phyloP scores from a whole-genome alignment of 2,329 filamentous ascomycete genomes.

The Colletotrichum spinosum region DNA sequence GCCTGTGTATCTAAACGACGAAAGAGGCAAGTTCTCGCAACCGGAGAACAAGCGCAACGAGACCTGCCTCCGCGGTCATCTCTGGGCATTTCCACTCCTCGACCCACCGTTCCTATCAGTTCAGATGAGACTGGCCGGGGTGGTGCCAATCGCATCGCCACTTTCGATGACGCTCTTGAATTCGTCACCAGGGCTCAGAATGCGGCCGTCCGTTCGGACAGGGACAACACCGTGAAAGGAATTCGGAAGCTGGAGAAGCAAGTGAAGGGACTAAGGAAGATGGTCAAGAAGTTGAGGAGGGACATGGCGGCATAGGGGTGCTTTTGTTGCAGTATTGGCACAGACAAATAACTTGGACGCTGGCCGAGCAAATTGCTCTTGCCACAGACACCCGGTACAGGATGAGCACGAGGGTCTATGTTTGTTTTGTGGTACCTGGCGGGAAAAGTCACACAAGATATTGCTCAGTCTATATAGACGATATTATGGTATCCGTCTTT shows the following conservation, averaged over 20 bases:
- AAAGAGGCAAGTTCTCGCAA: not conserved
- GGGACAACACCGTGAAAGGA: not conserved
- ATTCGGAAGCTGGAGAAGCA: conserved; percentile 16
- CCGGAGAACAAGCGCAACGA: not conserved
- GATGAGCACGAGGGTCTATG: too few relatives aligned
- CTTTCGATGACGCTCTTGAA: not conserved
- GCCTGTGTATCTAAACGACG: not conserved
- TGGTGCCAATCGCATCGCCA: not conserved
- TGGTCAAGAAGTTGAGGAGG: conserved; percentile 4
- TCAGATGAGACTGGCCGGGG: too few relatives aligned
- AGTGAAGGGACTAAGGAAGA: conserved; percentile 10
- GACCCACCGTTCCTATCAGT: too few relatives aligned
- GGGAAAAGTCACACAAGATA: too few relatives aligned
- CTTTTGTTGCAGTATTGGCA: not conserved
- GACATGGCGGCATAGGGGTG: not conserved
- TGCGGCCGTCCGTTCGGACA: not conserved
- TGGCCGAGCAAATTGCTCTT: too few relatives aligned
- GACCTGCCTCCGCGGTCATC: too few relatives aligned
- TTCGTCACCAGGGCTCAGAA: not conserved
- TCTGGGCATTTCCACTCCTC: too few relatives aligned
- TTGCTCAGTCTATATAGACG: too few relatives aligned
- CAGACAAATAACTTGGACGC: too few relatives aligned
- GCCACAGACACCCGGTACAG: too few relatives aligned
- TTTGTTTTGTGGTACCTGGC: too few relatives aligned
- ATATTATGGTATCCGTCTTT: too few relatives aligned